Evolutionary conservation across 1,284 basidiomycete species (phyloP).

Genomic region (Fomitopsis pinicola): DNA sequence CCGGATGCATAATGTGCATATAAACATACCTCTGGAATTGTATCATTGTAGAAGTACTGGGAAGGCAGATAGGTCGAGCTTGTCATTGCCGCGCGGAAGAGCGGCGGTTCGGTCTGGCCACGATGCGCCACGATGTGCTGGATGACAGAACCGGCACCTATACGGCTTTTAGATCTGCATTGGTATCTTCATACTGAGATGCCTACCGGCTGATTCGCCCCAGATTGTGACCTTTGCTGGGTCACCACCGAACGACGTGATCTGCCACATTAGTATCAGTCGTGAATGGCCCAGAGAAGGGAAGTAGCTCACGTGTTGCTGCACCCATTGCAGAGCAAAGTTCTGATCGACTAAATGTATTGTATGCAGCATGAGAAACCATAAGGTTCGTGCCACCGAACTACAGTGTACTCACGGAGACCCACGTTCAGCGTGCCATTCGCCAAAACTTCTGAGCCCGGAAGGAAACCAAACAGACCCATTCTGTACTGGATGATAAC

Average conservation of each 20-base stretch:
- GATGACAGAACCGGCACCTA: background rate
- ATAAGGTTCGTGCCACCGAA: too few relatives aligned
- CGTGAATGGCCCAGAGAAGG: background rate
- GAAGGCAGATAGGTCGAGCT: background rate
- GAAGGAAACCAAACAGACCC: background rate
- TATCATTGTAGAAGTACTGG: background rate
- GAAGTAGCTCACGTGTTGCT: background rate
- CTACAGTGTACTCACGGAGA: background rate
- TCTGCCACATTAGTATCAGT: background rate
- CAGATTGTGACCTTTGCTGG: background rate
- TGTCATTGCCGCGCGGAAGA: background rate
- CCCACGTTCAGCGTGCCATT: background rate
- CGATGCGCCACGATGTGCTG: background rate
- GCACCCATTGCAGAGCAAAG: background rate
- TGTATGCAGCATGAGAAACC: too few relatives aligned
- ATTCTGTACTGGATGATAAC: background rate
- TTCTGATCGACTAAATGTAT: background rate
- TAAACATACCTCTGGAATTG: background rate
- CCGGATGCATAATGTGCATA: too few relatives aligned
- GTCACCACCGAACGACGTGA: background rate
- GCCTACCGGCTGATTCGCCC: background rate
- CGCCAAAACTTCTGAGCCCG: background rate
- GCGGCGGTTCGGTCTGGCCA: background rate
- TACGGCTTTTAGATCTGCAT: too few relatives aligned
- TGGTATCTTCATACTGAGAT: background rate